Evolutionary conservation across 2,329 filamentous ascomycete genomes (phyloP).

Genomic region (Neofusicoccum sp.): DNA sequence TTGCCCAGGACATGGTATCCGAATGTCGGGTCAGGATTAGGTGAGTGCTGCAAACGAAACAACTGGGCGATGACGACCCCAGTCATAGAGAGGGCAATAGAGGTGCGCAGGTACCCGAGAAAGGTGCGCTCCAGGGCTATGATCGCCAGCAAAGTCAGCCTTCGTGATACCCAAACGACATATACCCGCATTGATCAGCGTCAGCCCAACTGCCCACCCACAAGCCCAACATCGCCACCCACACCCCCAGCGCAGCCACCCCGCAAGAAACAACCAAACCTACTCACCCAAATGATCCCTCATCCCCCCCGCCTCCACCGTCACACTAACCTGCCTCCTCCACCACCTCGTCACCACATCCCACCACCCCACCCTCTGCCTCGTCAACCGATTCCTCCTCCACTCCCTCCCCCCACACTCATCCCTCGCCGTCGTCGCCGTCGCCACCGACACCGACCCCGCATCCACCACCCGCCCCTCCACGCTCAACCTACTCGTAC

Average conservation of each 20-base stretch:
- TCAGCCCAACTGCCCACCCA: neutral
- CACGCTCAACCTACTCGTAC: neutral
- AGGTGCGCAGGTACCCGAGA: conserved; percentile 70
- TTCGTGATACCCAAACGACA: neutral
- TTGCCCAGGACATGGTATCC: conserved; percentile 62
- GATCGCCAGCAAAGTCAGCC: no score
- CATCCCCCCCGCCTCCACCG: conserved; percentile 50
- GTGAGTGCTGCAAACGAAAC: conserved; percentile 58
- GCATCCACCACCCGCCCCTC: neutral
- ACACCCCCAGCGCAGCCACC: neutral
- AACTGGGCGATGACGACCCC: conserved; percentile 67
- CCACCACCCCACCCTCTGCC: conserved; percentile 34
- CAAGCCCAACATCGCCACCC: neutral
- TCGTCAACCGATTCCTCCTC: conserved; percentile 20
- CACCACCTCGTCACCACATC: conserved; percentile 45
- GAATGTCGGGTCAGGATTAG: conserved; percentile 46
- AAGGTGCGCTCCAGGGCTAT: conserved; percentile 72
- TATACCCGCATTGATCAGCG: neutral
- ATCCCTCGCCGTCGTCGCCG: conserved; percentile 22
- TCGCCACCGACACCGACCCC: neutral
- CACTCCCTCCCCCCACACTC: conserved; percentile 18
- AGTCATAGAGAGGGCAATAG: conserved; percentile 64
- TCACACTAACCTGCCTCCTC: conserved; percentile 49
- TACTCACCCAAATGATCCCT: conserved; percentile 57
- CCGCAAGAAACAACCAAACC: conserved; percentile 15